These are phyloP conservation scores for Geosiphon pyriformis DNA, from an alignment of 192 early-diverging fungal genomes.

Conservation along the genomic window DNA sequence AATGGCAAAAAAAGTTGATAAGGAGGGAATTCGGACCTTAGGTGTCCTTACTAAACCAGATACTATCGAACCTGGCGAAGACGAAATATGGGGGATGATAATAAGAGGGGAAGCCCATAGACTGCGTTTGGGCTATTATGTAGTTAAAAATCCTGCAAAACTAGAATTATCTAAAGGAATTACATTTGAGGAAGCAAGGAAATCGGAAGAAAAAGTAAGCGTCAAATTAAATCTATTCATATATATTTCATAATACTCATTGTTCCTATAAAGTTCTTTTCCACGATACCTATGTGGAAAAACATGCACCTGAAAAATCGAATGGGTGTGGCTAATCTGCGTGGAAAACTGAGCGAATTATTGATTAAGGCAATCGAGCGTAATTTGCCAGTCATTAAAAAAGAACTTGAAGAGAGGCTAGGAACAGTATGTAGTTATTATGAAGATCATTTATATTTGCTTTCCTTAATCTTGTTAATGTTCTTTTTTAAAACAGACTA, in stretches of 20 bases:
- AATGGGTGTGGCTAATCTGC: constrained; percentile 1
- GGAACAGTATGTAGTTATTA: no score
- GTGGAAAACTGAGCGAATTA: constrained; percentile 8
- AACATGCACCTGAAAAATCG: not conserved
- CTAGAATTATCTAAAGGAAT: not conserved
- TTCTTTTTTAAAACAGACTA: no score
- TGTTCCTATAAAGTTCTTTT: constrained; percentile 3
- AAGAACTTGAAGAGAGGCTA: constrained; percentile 18
- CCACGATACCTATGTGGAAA: not conserved
- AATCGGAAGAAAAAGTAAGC: not conserved
- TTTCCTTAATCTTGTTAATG: no score
- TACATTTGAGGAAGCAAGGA: constrained; percentile 1
- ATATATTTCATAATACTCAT: not conserved
- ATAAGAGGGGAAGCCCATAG: constrained; percentile 42
- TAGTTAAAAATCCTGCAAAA: constrained; percentile 42
- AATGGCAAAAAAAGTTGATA: constrained; percentile 49
- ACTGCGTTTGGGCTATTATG: constrained; percentile 48
- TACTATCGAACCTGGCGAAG: constrained; percentile 49
- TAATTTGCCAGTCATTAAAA: constrained; percentile 1
- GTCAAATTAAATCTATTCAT: not conserved
- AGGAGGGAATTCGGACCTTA: constrained; percentile 44
- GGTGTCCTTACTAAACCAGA: constrained; percentile 62
- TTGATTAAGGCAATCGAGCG: constrained; percentile 8
- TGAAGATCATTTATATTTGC: no score
- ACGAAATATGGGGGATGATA: constrained; percentile 46